Percentiles rank a stretch among this genome's conserved stretches.
Conservation (phyloP, 805 yeast species). For the Teunomyces funiuensis region DNA sequence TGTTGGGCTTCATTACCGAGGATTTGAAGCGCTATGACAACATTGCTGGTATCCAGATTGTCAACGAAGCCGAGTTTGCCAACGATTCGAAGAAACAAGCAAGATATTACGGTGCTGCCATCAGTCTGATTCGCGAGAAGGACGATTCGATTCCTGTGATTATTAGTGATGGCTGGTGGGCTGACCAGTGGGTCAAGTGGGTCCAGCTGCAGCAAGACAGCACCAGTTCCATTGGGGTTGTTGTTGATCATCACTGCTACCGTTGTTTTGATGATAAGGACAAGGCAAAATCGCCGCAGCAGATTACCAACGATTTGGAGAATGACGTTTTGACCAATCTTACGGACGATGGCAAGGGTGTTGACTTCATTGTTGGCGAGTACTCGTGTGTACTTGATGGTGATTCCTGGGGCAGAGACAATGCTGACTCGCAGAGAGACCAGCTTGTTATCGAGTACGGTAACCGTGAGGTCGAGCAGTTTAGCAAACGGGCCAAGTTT, state of each 20-base stretch:
- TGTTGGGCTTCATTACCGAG: slow-evolving; percentile 58
- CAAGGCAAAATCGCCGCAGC: slow-evolving; percentile 59
- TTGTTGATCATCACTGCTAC: slow-evolving; percentile 83
- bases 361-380: slow-evolving; percentile 84
- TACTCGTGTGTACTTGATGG: slow-evolving; percentile 86
- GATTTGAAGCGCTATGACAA: slow-evolving; percentile 62
- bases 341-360: slow-evolving; percentile 42
- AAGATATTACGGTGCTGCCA: slow-evolving; percentile 67
- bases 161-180: slow-evolving; percentile 95
- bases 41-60: slow-evolving; percentile 78
- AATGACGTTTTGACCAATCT: slow-evolving; percentile 50
- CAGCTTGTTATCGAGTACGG: slow-evolving; percentile 65
- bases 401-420: slow-evolving; percentile 63
- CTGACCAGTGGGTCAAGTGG: slow-evolving; percentile 74
- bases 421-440: slow-evolving; percentile 43
- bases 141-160: slow-evolving; percentile 65
- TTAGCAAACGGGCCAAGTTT: slow-evolving; percentile 53
- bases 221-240: slow-evolving; percentile 52
- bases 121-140: slow-evolving; percentile 53
- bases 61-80: slow-evolving; percentile 77
- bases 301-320: slow-evolving; percentile 59
- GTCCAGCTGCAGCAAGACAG: slow-evolving; percentile 43
- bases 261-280: slow-evolving; percentile 82
- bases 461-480: slow-evolving; percentile 46
- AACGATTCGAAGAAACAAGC: slow-evolving; percentile 50